Evolutionary conservation across 1,139 yeast species (phyloP), one percentile per base, ranked within the genome.

Genomic region (Debaryomyces udenii): DNA sequence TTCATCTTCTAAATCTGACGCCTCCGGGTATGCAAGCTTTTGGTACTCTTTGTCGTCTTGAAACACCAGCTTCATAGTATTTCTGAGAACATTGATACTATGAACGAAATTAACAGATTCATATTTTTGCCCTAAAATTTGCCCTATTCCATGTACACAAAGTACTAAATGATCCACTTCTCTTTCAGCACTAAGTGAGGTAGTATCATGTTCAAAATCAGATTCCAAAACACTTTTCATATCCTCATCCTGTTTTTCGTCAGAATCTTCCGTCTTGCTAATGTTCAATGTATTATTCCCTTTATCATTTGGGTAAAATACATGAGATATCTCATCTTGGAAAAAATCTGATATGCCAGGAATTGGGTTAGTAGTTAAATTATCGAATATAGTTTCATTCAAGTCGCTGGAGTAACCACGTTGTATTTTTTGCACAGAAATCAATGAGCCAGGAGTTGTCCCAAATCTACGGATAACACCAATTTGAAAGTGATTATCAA

Each of bases 61-160:
- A 55, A 76, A 84, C 1, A 83, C 79, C 5, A 66, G 62, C 46
- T 80, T 81, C 71, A 87, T 71, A 36, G 83, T 78, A 40, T 77
- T 75, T 41, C 97, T 70, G 47, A 90, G 62, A 22, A 79, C 74
- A 53, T 86, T 87, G 41, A 90, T 80, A 20, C 93, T 89, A 59
- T 90, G 96, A 3, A 93, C 83, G 64, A 93, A 93, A 56, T 89
- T 89, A 36, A 90, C 82, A 27, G 87, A 81, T 47, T 90, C 90
- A 51, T 86, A 85, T 51, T 81, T 81, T 40, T 81, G 79, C 3
- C 96, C 94, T 44, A 93, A 70, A 31, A 85, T 81, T 60, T 93
- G 99, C 1, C 98, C 98, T 48, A 93, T 88, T 0, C 99, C 98
- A 61, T 93, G 99, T 35, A 91, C 77, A 49, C 96, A 93, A 13